Evolutionary conservation across 495 filamentous ascomycete species (phyloP).

Genomic region (Penicillium herquei): DNA sequence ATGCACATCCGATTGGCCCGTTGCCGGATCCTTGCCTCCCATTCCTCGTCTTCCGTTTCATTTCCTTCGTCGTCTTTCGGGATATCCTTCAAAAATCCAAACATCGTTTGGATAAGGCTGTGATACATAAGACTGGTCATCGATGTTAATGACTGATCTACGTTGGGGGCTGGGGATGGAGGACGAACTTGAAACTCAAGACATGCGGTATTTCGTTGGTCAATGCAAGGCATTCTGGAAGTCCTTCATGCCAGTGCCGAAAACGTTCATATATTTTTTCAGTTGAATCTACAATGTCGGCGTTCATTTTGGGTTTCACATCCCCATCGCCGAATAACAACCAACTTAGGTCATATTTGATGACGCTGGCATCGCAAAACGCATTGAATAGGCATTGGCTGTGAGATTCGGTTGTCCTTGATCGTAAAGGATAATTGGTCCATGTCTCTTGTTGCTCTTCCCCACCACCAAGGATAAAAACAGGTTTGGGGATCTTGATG

Average conservation of each 20-base stretch:
- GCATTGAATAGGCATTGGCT: constrained; percentile 27
- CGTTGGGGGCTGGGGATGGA: not conserved
- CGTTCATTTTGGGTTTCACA: constrained; percentile 5
- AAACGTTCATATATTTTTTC: constrained; percentile 26
- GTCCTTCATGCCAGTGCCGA: constrained; percentile 26
- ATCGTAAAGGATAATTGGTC: constrained; percentile 27
- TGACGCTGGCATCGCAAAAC: constrained; percentile 25
- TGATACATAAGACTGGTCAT: constrained; percentile 10
- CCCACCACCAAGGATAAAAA: constrained; percentile 11
- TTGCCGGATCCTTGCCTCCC: not conserved
- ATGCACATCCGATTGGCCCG: constrained; percentile 4
- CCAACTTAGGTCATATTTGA: constrained; percentile 24
- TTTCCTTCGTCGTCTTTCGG: not conserved
- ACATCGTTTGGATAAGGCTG: constrained; percentile 11
- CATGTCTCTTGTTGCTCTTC: constrained; percentile 27
- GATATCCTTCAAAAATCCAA: constrained; percentile 5
- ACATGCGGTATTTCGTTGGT: constrained; percentile 27
- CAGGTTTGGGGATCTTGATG: constrained; percentile 11
- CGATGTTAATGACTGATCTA: not conserved
- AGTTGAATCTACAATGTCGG: constrained; percentile 15
- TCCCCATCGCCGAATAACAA: constrained; percentile 23
- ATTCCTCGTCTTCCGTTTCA: not conserved
- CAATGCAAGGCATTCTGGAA: constrained; percentile 24
- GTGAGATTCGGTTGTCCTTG: constrained; percentile 24
- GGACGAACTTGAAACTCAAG: constrained; percentile 31